Evolutionary conservation across 208 protist genomes (phyloP), one percentile per base, ranked within the genome.

Genomic region (Leishmania arabica): DNA sequence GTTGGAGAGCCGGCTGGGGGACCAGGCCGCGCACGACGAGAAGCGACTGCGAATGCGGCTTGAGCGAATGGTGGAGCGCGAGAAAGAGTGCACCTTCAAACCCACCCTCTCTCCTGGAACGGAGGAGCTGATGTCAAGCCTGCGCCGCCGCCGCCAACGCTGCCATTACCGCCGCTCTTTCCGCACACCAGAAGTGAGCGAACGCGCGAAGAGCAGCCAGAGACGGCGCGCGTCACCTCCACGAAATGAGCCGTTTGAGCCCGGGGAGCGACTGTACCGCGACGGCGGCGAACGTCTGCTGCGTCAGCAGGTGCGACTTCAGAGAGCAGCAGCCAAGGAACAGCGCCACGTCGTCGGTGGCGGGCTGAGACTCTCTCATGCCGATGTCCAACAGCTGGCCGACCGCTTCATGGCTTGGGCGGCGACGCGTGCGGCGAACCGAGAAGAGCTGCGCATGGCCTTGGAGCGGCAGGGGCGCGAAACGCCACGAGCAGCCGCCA

Each of bases 201-300:
- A 73, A 34, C 42, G 27, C 24, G 8, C 27, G 45, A 73, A 21
- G n/a, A 53, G 17, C 37, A 47, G 6, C n/a, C 21, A 45, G 7
- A 8, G 69, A 31, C 15, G 69, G 19, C 45, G 51, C 6, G 1
- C 19, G 2, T 24, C 72, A n/a, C 58, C 75, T 17, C 58, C 42
- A 47, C 11, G 21, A 64, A 58, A 34, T 47, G 92, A 95, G 66
- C 89, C 91, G 27, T 93, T 90, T 75, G 84, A 81, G 47, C 74
- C 89, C 0, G 90, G 88, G 0, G 89, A 96, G 73, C 90, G 94
- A 34, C 84, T 97, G 4, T 96, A 95, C 84, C 86, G 84, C 56
- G 94, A 97, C 27, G 92, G 94, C 17, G 93, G 89, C 2, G 84
- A 89, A 78, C 87, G 88, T 11, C 87, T 95, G 74, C 86, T 97